Base-by-base conservation (phyloP, 2,329 filamentous ascomycete species). In the Aspergillus sp. region DNA sequence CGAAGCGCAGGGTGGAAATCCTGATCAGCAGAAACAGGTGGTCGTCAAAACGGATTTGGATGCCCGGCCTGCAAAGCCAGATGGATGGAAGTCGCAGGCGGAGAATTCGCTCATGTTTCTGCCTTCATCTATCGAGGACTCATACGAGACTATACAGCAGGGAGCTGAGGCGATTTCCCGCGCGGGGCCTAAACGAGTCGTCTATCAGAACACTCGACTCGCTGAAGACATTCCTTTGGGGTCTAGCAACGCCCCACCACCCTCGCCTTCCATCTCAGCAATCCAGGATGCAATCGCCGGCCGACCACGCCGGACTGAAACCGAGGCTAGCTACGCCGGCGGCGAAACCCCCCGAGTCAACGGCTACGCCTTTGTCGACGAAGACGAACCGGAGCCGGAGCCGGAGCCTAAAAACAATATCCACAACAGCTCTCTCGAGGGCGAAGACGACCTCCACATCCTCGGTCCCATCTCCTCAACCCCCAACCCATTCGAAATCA, bases 291-390 rank as follows among this genome's bases (percentile, higher is more conserved):
- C 93, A 8, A 92, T 97, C 59, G 87, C 90, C 1, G 92, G 93
- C 9, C 86, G 83, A 7, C 87, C 89, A 4, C 85, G 87, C 8
- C 80, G 83, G 2, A 84, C 83, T 8, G 85, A 89, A 25, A 86
- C 87, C 13, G 88, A 92, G 67, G 75, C 66, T 48, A 62, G 54
- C 4, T 85, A 82, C 63, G 82, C 82, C 1, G 90, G 89, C 17
- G 85, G 84, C 61, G 93, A 96, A 76, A 98, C 94, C 0, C 95
- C 94, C 0, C 85, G 92, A 2, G 91, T 98, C 0, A 96, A 96
- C 65, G 95, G 95, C 1, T 99, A 97, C 75, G 87, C 92, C 0
- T 98, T 97, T 77, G 93, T 99, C 41, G 93, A 97, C 68, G 92
- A 96, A 60, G 91, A 82, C 56, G 82, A 82, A 54, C 68, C 76